Base-by-base conservation (phyloP, 148 eudicot genomes). In the Cornus suecica region DNA sequence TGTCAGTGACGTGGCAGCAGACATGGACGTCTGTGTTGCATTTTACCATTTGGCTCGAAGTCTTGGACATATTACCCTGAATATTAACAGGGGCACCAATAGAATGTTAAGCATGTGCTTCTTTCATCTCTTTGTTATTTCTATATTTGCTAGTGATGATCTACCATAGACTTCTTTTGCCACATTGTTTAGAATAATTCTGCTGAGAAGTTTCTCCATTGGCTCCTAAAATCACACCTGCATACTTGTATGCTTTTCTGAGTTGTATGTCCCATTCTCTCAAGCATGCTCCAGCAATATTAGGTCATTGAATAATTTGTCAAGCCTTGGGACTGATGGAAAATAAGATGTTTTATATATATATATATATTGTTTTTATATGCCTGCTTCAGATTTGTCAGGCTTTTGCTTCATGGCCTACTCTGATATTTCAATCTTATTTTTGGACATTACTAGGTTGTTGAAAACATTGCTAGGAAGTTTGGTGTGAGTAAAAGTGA, bases 401-500 rank as follows among this genome's bases (percentile, higher is more conserved):
- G 28, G 74, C 29, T 10, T 51, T 32, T 34, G 22, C 66, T 24
- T 41, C 31, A 25, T 24, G 65, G 26, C 32, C 22, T 74, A 54
- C 25, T 56, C 29, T 73, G 32, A 68, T 15, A 72, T 62, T n/a
- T 22, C n/a, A 23, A 5, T 73, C 65, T 52, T 14, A 62, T 31
- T 54, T 74, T 61, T 60, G 3, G 74, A 76, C 74, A 24, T 75
- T 48, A 68, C 64, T 84, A 95, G 99, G 85, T 92, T 74, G 92
- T 88, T 65, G 99, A 92, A 82, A 91, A 91, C 77, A 85, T 95
- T 80, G 92, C 99, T 62, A 82, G 99, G 75, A 90, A 87, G 80
- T 87, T 88, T 82, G 97, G 97, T 69, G 84, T 89, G 32, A 86
- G 89, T 86, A 96, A 91, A 85, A 83, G 90, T 77, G 98, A 93